Evolutionary conservation across 129 eudicot genomes (phyloP), one percentile per base, ranked within the genome.

Genomic region (Logfia minima): DNA sequence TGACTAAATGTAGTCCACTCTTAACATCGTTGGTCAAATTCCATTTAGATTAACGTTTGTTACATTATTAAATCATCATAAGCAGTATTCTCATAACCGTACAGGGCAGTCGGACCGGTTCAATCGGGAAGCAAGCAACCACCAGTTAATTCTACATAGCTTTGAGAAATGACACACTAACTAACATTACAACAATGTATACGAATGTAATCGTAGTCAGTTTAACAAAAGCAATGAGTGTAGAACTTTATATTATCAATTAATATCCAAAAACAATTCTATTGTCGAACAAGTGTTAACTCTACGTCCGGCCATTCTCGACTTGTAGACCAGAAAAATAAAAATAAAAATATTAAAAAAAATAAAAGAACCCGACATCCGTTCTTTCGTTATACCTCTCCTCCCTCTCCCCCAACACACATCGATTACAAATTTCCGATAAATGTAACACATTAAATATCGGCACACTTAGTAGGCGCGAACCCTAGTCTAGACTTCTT

Each of bases 401-500:
- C 71, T n/a, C n/a, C n/a, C n/a, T n/a, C 4, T 35, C 18, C 14
- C 23, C 74, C 26, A n/a, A n/a, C 70, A 26, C 75, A 56, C 64
- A 16, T 19, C 45, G 39, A 14, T 71, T 61, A 29, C 58, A 34
- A 22, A 32, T 19, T 32, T 48, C 13, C n/a, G 4, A 17, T n/a
- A 2, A 32, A 64, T 32, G 18, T 37, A 29, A 22, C 5, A 63
- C 26, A 65, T 83, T 76, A 91, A 39, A 88, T 80, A 26, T 91
- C 91, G 18, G 96, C 93, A 73, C 99, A 95, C 51, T 62, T 89
- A 9, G 88, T 83, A 53, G 97, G 99, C 11, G 97, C 99, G 58
- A 79, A 95, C 39, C 99, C 99, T 13, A 95, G 92, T 83, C 97
- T 88, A 19, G 96, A 91, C 81, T 71, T 82, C 78, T 89, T 95